A percentile compares a stretch with the other conserved stretches of the same genome.
Conservation (phyloP, 164 flowering plant genomes). For the Vitis rupestris region DNA sequence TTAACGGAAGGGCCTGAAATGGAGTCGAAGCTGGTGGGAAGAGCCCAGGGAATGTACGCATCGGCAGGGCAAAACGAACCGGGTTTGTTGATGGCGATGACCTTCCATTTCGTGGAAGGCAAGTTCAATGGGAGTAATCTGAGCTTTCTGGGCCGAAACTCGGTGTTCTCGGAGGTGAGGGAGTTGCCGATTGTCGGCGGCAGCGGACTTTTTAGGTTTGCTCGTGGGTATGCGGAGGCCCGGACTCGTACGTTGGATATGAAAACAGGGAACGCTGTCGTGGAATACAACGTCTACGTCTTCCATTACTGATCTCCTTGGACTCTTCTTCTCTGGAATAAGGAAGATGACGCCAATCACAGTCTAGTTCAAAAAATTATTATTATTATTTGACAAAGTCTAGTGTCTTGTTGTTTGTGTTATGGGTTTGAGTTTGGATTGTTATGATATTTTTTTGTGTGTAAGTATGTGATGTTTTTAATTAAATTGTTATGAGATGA, state of each 20-base stretch:
- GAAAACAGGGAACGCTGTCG: not conserved
- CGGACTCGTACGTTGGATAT: not conserved
- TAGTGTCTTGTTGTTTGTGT: too few relatives aligned
- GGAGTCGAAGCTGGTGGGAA: not conserved
- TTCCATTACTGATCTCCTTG: not conserved
- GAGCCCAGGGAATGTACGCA: conserved; percentile 2
- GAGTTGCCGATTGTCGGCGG: conserved; percentile 6
- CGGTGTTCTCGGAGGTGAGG: not conserved
- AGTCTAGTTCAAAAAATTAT: too few relatives aligned
- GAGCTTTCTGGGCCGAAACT: not conserved
- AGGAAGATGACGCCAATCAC: too few relatives aligned
- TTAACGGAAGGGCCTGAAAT: conserved; percentile 12
- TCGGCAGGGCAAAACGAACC: not conserved
- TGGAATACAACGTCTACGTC: not conserved
- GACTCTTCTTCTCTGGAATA: too few relatives aligned
- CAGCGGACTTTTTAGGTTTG: not conserved
- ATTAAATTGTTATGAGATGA: too few relatives aligned
- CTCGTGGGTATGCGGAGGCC: not conserved
- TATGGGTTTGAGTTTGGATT: too few relatives aligned
- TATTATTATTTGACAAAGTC: too few relatives aligned
- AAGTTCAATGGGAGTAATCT: not conserved
- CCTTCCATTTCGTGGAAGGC: conserved; percentile 1
- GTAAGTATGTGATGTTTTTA: too few relatives aligned
- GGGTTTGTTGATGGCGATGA: not conserved
- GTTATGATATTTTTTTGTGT: too few relatives aligned